These are phyloP conservation scores for Halocafeteria seosinensis DNA, from an alignment of 108 stramenopile species.

Conservation along the genomic window DNA sequence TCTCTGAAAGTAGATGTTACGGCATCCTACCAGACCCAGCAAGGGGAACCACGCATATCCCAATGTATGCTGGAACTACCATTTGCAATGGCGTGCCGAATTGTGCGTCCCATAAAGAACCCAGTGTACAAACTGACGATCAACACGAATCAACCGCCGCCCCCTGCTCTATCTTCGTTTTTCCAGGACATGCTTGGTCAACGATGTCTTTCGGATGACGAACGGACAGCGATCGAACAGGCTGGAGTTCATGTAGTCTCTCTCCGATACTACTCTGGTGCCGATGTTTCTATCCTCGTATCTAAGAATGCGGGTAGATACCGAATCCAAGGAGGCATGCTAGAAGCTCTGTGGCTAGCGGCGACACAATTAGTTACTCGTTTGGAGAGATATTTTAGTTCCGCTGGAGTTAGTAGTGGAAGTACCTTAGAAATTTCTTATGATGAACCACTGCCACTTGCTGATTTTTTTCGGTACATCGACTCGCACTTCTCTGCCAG, in stretches of 20 bases:
- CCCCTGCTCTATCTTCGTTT: conserved; percentile 13
- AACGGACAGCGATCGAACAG: neutral
- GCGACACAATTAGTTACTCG: too few species aligned
- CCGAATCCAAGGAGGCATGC: conserved; percentile 25
- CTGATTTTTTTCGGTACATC: conserved; percentile 17
- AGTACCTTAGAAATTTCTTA: too few species aligned
- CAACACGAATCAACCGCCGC: conserved; percentile 18
- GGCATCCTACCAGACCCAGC: neutral
- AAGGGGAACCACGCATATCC: conserved; percentile 13
- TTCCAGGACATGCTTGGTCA: conserved; percentile 27
- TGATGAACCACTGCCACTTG: conserved; percentile 16
- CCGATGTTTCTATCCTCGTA: conserved; percentile 24
- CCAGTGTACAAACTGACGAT: conserved; percentile 16
- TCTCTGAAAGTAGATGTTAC: neutral
- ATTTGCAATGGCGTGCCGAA: conserved; percentile 4
- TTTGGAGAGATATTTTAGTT: too few species aligned
- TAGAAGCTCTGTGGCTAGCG: too few species aligned
- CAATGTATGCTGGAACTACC: conserved; percentile 14
- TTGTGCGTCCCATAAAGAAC: conserved; percentile 8
- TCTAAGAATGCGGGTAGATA: conserved; percentile 33
- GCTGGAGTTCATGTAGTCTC: neutral
- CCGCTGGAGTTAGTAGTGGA: too few species aligned
- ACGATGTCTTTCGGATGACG: conserved; percentile 1
- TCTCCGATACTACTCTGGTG: conserved; percentile 13
- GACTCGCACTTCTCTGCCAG: conserved; percentile 19